These are phyloP conservation scores for Aspergillus luchuensis DNA, from an alignment of 2,329 filamentous ascomycete species.

Conservation along the genomic window DNA sequence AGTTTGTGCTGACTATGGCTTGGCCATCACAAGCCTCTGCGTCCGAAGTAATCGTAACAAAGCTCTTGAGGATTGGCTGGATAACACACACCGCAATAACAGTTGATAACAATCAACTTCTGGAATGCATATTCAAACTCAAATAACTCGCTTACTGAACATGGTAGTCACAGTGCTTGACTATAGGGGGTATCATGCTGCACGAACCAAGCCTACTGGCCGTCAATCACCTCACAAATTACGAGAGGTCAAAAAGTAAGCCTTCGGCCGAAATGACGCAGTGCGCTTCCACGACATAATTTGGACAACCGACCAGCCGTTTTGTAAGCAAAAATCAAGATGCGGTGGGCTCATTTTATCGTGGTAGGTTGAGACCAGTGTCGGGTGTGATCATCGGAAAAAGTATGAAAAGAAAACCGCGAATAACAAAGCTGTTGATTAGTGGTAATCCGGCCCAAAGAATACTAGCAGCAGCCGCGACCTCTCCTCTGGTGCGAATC, in stretches of 20 bases:
- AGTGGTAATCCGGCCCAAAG: neutral
- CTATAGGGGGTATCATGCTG: slow-evolving; percentile 9
- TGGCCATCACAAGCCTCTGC: too few species aligned
- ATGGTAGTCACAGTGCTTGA: neutral
- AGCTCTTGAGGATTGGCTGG: too few species aligned
- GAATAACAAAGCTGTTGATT: neutral
- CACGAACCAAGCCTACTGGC: neutral
- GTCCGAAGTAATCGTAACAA: too few species aligned
- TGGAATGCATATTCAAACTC: neutral
- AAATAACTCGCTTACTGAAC: neutral
- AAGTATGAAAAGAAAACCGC: neutral
- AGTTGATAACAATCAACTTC: neutral
- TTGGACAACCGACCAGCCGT: neutral
- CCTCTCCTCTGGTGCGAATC: slow-evolving; percentile 38
- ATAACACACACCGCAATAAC: neutral
- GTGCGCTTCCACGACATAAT: neutral
- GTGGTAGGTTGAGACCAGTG: neutral
- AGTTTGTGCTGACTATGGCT: too few species aligned
- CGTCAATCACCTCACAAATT: neutral
- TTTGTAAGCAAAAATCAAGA: neutral
- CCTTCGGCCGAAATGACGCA: too few species aligned
- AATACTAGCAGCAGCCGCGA: slow-evolving; percentile 45
- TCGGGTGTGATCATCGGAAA: neutral
- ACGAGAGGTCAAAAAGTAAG: neutral
- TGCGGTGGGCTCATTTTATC: neutral